Conservation (phyloP, 2,329 filamentous ascomycete genomes). For the Fusarium sp. region DNA sequence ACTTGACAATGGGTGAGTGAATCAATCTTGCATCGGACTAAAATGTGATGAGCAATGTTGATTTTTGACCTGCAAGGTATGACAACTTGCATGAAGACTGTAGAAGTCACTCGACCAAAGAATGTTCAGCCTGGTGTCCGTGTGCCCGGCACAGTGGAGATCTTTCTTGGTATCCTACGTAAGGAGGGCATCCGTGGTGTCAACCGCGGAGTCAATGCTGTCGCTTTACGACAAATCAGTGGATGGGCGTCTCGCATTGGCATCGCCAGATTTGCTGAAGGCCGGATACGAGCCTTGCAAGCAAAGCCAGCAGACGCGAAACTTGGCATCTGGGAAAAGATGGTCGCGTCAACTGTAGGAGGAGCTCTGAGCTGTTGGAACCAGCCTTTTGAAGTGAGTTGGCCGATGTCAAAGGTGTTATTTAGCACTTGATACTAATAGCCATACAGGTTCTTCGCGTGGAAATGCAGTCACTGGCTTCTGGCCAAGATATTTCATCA, state of each 20-base stretch:
- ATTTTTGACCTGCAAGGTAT: not conserved
- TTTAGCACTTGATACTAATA: no score
- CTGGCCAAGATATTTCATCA: not conserved
- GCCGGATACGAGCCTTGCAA: not conserved
- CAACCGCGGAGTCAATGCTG: not conserved
- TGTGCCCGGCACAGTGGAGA: not conserved
- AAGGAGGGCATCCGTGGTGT: not conserved
- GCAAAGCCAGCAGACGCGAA: not conserved
- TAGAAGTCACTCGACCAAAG: not conserved
- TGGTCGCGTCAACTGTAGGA: slow-evolving; percentile 5
- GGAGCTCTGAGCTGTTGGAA: slow-evolving; percentile 19
- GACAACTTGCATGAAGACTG: not conserved
- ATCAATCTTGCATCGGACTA: no score
- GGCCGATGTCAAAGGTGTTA: no score
- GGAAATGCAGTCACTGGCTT: not conserved
- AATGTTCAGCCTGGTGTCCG: not conserved
- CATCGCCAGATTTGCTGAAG: not conserved
- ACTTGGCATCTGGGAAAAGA: not conserved
- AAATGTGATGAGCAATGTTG: no score
- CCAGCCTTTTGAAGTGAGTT: slow-evolving; percentile 17
- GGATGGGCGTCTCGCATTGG: not conserved
- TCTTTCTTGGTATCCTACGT: not conserved
- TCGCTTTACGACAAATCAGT: not conserved
- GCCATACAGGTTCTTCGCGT: not conserved
- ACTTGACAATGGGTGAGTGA: not conserved